These are phyloP conservation scores for Peronospora destructor DNA, from an alignment of 352 stramenopile genomes.

Conservation along the genomic window DNA sequence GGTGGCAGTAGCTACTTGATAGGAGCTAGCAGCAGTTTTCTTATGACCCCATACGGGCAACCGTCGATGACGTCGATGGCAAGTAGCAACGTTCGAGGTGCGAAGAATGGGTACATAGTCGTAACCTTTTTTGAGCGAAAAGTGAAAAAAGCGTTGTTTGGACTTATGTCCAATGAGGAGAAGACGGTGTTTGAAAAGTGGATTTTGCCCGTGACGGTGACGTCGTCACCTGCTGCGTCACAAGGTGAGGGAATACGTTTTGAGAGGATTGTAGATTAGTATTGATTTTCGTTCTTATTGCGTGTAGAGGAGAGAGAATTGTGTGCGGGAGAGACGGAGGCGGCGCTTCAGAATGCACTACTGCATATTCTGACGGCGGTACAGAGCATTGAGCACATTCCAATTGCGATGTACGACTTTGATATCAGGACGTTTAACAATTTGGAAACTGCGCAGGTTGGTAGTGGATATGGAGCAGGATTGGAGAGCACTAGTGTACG, in stretches of 20 bases:
- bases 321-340: conserved; percentile 52
- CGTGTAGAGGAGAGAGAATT: conserved; percentile 37
- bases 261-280: neutral
- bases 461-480: conserved; percentile 31
- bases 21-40: conserved; percentile 14
- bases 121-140: conserved; percentile 78
- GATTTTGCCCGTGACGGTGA: conserved; percentile 62
- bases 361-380: conserved; percentile 70
- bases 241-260: conserved; percentile 23
- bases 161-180: conserved; percentile 80
- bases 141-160: conserved; percentile 79
- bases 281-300: conserved; percentile 2
- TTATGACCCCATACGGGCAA: conserved; percentile 29
- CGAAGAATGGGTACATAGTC: conserved; percentile 42
- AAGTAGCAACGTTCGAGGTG: conserved; percentile 23
- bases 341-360: conserved; percentile 55
- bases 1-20: conserved; percentile 21
- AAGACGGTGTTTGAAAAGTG: conserved; percentile 84
- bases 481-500: conserved; percentile 35
- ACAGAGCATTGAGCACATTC: conserved; percentile 75
- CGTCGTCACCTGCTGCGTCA: conserved; percentile 33
- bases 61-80: conserved; percentile 7
- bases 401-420: conserved; percentile 80
- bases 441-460: conserved; percentile 42
- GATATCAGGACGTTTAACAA: conserved; percentile 56